Base-by-base conservation (phyloP, 495 filamentous ascomycete species). In the Aspergillus heteromorphus region DNA sequence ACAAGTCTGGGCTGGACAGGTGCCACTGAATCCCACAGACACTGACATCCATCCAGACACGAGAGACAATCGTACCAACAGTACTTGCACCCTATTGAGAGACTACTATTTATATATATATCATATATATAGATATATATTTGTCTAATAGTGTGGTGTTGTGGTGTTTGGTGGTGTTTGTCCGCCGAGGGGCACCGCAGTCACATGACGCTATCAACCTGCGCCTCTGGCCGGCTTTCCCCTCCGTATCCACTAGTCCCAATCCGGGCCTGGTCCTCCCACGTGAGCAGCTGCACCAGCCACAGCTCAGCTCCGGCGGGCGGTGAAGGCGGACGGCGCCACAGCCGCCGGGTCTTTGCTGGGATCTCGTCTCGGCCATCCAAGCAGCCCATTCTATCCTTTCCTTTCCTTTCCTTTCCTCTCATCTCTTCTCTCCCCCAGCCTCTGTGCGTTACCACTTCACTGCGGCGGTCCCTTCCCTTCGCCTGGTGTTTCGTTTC, bases 381-480 rank as follows among this genome's bases (percentile, higher is more conserved):
- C 40, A 43, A 23, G 17, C 48, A 45, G 54, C n/a, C 31, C 7
- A 29, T 34, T 57, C 43, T 34, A 14, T 19, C 41, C 49, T 53
- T 51, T 56, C 54, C 59, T n/a, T n/a, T 60, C 55, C 30, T 56
- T 52, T 45, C 31, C 23, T 38, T 51, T 53, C 31, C 49, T 27
- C 20, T 21, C 17, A 48, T 13, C 21, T 48, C 29, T n/a, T 48
- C 53, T 38, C 41, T n/a, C 38, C 29, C 36, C 57, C 51, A 53
- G 48, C 49, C 45, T 59, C 45, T 61, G 47, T 51, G 29, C 43
- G 55, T 56, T 55, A 48, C 57, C 54, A 43, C n/a, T 49, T 29
- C 34, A 29, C 20, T 11, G 48, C 23, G 48, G 40, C 40, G 47
- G 40, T 17, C 36, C 23, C 23, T 11, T 36, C 7, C 10, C 19